phyloP scores from a whole-genome alignment of 2,329 filamentous ascomycete species.

The Fusarium ramigenum region DNA sequence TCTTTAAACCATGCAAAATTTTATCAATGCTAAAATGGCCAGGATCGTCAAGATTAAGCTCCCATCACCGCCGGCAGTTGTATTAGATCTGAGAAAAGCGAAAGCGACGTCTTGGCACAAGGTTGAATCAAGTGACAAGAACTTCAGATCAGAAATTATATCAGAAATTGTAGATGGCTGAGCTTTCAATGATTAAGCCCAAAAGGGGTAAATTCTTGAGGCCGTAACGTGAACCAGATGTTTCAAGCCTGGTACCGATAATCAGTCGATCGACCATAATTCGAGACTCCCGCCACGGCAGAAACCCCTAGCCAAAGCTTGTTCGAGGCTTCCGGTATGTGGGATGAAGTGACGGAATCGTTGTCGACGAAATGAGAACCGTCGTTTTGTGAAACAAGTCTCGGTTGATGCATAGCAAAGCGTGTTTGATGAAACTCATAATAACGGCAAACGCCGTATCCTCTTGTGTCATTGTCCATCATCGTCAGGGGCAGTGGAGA shows the following conservation, averaged over 20 bases:
- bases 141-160: background rate
- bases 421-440: conserved; percentile 3
- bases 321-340: conserved; percentile 23
- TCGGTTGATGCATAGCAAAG: conserved; percentile 21
- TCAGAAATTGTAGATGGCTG: background rate
- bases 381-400: conserved; percentile 29
- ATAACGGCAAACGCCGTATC: conserved; percentile 11
- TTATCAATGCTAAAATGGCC: background rate
- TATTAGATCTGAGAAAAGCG: background rate
- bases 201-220: background rate
- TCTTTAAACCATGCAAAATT: background rate
- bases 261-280: conserved; percentile 10
- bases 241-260: conserved; percentile 13
- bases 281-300: conserved; percentile 24
- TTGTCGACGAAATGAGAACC: background rate
- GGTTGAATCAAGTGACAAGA: background rate
- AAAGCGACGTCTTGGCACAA: background rate
- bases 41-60: background rate
- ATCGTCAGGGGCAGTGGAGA: conserved; percentile 41
- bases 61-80: background rate
- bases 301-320: conserved; percentile 14
- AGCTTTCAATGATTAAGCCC: background rate
- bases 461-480: conserved; percentile 15
- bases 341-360: background rate
- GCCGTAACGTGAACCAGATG: background rate